A percentile compares a stretch with the other conserved stretches of the same genome.
Conservation (phyloP, 2,329 filamentous ascomycete genomes). For the Fusarium domesticum region DNA sequence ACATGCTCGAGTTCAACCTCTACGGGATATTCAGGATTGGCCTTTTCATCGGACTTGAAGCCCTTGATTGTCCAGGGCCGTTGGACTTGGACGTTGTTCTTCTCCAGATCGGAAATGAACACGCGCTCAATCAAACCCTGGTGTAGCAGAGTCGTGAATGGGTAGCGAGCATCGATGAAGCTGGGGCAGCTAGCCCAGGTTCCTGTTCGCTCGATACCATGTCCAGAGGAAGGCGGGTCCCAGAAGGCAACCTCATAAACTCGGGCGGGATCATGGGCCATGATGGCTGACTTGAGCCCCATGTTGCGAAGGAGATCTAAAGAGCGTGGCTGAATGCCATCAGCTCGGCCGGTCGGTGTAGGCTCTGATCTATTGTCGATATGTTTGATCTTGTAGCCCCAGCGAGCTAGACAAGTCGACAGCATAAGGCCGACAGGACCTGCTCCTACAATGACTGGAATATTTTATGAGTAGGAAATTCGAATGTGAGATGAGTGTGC, state of each 20-base stretch:
- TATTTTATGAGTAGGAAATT: constrained; percentile 17
- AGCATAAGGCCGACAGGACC: constrained; percentile 86
- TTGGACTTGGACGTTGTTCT: constrained; percentile 59
- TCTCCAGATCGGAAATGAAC: constrained; percentile 63
- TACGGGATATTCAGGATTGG: constrained; percentile 68
- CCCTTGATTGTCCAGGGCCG: constrained; percentile 63
- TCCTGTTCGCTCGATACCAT: constrained; percentile 62
- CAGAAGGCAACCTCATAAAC: constrained; percentile 77
- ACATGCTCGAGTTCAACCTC: constrained; percentile 74
- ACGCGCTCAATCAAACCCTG: constrained; percentile 70
- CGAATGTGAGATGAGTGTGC: constrained; percentile 13
- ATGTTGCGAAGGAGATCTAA: constrained; percentile 85
- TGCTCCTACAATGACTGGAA: constrained; percentile 83
- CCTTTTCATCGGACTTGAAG: constrained; percentile 57
- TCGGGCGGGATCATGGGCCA: constrained; percentile 82
- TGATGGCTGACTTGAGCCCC: constrained; percentile 82
- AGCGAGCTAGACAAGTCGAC: constrained; percentile 82
- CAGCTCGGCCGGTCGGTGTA: constrained; percentile 79
- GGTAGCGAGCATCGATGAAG: constrained; percentile 72
- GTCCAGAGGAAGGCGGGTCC: constrained; percentile 57
- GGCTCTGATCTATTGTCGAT: constrained; percentile 87
- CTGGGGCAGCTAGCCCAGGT: constrained; percentile 86
- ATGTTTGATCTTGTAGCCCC: constrained; percentile 94
- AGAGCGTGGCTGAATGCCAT: constrained; percentile 88
- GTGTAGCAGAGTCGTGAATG: constrained; percentile 68